Evolutionary conservation across 2,329 filamentous ascomycete genomes (phyloP).

Genomic region (Penicillium sp.): DNA sequence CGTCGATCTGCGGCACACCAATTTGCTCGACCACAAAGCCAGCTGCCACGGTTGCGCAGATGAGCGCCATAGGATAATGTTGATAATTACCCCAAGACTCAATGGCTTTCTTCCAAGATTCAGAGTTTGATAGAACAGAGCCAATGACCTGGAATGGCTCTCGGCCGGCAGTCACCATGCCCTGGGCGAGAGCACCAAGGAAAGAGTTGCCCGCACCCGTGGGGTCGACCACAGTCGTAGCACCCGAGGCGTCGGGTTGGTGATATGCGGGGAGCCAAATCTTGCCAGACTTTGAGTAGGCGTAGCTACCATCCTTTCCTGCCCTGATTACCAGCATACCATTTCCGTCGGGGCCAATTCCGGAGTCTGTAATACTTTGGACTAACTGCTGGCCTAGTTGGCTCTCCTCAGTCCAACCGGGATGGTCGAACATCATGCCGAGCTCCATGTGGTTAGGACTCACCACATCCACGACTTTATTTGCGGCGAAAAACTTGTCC

Average conservation of each 20-base stretch:
- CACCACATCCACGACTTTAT: slow-evolving; percentile 50
- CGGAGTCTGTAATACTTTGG: slow-evolving; percentile 28
- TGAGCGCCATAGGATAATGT: slow-evolving; percentile 56
- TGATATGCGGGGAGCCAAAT: slow-evolving; percentile 75
- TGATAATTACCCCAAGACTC: slow-evolving; percentile 42
- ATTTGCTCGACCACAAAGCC: slow-evolving; percentile 94
- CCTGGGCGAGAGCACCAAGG: slow-evolving; percentile 55
- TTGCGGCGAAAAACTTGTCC: slow-evolving; percentile 45
- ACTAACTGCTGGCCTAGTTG: slow-evolving; percentile 28
- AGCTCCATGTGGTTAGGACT: slow-evolving; percentile 84
- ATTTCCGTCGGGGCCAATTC: slow-evolving; percentile 31
- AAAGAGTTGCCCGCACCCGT: slow-evolving; percentile 93
- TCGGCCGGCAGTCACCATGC: slow-evolving; percentile 41
- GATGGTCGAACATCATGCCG: slow-evolving; percentile 66
- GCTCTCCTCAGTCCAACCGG: slow-evolving; percentile 28
- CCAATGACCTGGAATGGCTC: slow-evolving; percentile 25
- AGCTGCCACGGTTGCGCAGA: slow-evolving; percentile 72
- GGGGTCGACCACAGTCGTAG: slow-evolving; percentile 64
- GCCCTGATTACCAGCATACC: slow-evolving; percentile 48
- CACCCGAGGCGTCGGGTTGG: slow-evolving; percentile 26
- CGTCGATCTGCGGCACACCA: slow-evolving; percentile 56
- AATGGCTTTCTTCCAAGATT: slow-evolving; percentile 41
- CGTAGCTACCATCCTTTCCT: slow-evolving; percentile 52
- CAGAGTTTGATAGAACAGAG: slow-evolving; percentile 42
- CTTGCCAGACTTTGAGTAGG: slow-evolving; percentile 34